A percentile compares a stretch with the other conserved stretches of the same genome.
Evolutionary conservation across 1,284 basidiomycete species (phyloP).

Genomic region (Ceratobasidium sp.): DNA sequence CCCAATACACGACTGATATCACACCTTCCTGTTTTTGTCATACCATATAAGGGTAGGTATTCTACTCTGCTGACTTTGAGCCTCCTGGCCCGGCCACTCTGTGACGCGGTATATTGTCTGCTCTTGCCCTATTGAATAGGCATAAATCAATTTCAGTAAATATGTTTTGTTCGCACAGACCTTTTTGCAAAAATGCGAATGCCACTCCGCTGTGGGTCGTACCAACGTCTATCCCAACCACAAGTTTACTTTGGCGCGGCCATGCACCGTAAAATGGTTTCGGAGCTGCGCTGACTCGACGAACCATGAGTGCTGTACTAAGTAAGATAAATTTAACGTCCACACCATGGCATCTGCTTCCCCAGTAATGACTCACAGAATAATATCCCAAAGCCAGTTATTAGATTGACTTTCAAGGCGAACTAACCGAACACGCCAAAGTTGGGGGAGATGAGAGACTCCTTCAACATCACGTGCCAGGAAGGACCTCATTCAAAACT

Average conservation of each 20-base stretch:
- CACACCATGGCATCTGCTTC: no score
- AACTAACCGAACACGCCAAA: no score
- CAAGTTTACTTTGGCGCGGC: slow-evolving; percentile 25
- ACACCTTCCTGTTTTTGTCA: slow-evolving; percentile 31
- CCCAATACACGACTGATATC: not conserved
- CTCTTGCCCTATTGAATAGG: not conserved
- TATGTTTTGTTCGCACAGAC: not conserved
- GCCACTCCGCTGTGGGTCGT: not conserved
- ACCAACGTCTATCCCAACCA: not conserved
- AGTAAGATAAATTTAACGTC: no score
- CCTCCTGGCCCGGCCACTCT: slow-evolving; percentile 46
- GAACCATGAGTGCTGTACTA: not conserved
- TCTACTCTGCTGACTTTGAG: slow-evolving; percentile 26
- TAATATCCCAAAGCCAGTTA: no score
- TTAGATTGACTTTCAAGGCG: no score
- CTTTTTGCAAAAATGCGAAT: not conserved
- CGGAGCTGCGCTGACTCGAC: not conserved
- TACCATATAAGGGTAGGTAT: slow-evolving; percentile 45
- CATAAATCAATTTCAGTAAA: not conserved
- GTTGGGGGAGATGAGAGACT: no score
- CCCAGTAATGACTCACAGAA: no score
- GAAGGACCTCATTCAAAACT: no score
- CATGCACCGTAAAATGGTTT: slow-evolving; percentile 20
- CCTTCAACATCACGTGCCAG: no score
- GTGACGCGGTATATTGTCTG: slow-evolving; percentile 27